phyloP scores from a whole-genome alignment of 306 rosid genomes.

The Prunus armeniaca region DNA sequence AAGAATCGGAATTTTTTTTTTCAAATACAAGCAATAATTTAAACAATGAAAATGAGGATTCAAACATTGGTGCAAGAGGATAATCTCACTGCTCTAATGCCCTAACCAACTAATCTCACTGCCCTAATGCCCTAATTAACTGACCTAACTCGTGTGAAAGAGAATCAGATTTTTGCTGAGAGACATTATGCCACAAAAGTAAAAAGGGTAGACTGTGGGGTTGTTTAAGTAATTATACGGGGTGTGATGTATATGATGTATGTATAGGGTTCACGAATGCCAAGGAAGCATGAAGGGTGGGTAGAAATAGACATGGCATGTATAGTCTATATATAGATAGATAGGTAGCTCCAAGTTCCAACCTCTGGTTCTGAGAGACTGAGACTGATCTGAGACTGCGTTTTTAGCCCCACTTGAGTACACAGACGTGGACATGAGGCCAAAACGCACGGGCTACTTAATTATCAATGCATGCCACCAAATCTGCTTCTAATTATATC shows the following conservation, averaged over 20 bases:
- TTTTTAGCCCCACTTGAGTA: conserved; percentile 10
- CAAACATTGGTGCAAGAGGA: too few relatives aligned
- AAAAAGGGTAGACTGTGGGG: background rate
- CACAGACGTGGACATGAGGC: conserved; percentile 29
- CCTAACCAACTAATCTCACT: too few relatives aligned
- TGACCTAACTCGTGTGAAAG: too few relatives aligned
- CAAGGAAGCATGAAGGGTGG: conserved; percentile 25
- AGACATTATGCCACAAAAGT: background rate
- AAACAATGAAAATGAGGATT: too few relatives aligned
- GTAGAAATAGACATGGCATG: background rate
- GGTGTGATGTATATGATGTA: background rate
- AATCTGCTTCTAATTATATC: background rate
- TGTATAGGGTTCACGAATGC: conserved; percentile 27
- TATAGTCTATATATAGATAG: too few relatives aligned
- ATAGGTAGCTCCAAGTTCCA: conserved; percentile 62
- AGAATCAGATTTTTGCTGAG: background rate
- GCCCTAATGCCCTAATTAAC: too few relatives aligned
- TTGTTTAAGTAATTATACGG: too few relatives aligned
- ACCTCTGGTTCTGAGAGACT: conserved; percentile 32
- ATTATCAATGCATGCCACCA: background rate
- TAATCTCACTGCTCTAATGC: too few relatives aligned
- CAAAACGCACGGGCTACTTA: conserved; percentile 22
- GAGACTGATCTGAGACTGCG: conserved; percentile 17
- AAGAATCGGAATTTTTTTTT: background rate
- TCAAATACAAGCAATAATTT: too few relatives aligned